A percentile compares a stretch with the other conserved stretches of the same genome.
phyloP scores from a whole-genome alignment of 441 rosid species.

The Sinapis alba region DNA sequence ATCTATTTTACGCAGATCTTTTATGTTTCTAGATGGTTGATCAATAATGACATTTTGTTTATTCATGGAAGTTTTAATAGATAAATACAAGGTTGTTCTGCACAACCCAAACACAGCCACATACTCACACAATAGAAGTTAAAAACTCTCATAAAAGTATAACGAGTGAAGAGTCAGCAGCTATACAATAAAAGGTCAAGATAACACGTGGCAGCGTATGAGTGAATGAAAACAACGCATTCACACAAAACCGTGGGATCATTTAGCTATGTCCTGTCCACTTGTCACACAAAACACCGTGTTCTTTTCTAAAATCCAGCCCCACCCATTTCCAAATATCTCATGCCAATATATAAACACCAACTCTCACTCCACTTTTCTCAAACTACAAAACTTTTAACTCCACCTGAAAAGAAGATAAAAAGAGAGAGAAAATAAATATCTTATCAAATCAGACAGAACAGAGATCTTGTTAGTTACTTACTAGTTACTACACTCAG shows the following conservation, averaged over 20 bases:
- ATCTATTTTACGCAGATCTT: background rate
- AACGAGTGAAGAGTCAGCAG: conserved; percentile 31
- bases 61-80: background rate
- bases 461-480: background rate
- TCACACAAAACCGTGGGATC: conserved; percentile 2
- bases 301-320: background rate
- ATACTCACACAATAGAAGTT: background rate
- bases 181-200: background rate
- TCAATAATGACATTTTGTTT: background rate
- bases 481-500: background rate
- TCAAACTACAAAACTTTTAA: conserved; percentile 12
- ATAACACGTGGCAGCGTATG: background rate
- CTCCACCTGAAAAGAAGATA: background rate
- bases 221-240: background rate
- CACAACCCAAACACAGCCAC: conserved; percentile 27
- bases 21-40: background rate
- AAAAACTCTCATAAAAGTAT: background rate
- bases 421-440: background rate
- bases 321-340: background rate
- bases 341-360: conserved; percentile 17
- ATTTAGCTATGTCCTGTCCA: background rate
- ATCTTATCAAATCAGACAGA: conserved; percentile 5
- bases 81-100: background rate
- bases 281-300: conserved; percentile 19
- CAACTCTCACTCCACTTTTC: conserved; percentile 10